phyloP scores from a whole-genome alignment of 306 rosid genomes.

The Lathyrus tuberosus region DNA sequence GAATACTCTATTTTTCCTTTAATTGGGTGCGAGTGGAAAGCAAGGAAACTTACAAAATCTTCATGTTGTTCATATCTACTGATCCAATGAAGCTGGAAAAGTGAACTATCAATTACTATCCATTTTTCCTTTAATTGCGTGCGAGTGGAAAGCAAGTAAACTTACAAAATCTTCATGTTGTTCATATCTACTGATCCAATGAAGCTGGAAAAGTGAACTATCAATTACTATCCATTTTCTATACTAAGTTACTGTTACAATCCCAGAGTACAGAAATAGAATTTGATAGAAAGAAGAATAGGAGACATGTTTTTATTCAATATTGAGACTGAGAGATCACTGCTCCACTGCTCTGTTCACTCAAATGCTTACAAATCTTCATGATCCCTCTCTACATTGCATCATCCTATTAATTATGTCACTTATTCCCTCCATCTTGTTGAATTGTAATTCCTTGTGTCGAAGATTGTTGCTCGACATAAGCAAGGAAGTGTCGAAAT shows the following conservation, averaged over 20 bases:
- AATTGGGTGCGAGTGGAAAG: neutral
- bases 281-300: neutral
- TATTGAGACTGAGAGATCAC: slow-evolving; percentile 12
- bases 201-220: slow-evolving; percentile 20
- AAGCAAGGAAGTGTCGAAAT: no score
- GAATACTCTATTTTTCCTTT: slow-evolving; percentile 16
- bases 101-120: slow-evolving; percentile 22
- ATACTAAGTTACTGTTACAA: neutral
- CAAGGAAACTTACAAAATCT: neutral
- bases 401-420: neutral
- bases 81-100: slow-evolving; percentile 16
- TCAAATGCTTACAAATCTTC: slow-evolving; percentile 4
- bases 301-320: neutral
- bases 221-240: slow-evolving; percentile 10
- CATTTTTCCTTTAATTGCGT: slow-evolving; percentile 8
- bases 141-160: neutral
- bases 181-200: slow-evolving; percentile 11
- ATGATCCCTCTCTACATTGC: slow-evolving; percentile 7
- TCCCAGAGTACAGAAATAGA: neutral
- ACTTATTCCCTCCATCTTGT: neutral
- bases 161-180: slow-evolving; percentile 1
- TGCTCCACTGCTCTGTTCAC: neutral
- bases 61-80: slow-evolving; percentile 1
- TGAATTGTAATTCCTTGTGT: no score
- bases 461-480: no score